phyloP scores from a whole-genome alignment of 2,329 filamentous ascomycete genomes.

The Colletotrichum tanaceti region DNA sequence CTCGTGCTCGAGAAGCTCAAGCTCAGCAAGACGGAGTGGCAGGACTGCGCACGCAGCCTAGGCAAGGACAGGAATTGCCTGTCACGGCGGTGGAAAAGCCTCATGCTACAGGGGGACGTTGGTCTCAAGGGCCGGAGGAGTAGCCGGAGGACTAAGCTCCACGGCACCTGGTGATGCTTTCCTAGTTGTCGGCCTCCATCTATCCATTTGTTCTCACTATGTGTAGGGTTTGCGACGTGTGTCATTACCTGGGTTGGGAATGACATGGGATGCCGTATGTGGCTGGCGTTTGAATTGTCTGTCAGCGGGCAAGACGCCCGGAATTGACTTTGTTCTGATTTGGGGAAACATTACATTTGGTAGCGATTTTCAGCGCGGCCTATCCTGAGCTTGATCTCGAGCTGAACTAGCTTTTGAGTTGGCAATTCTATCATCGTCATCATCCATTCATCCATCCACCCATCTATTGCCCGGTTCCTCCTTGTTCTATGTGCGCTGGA shows the following conservation, averaged over 20 bases:
- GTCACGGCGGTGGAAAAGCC: constrained; percentile 71
- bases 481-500: background rate
- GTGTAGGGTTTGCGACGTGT: background rate
- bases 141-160: constrained; percentile 59
- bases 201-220: no score
- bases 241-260: background rate
- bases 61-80: constrained; percentile 70
- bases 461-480: no score
- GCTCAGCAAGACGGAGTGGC: constrained; percentile 73
- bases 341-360: background rate
- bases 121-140: constrained; percentile 63
- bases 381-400: background rate
- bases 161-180: constrained; percentile 66
- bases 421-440: background rate
- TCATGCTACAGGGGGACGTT: constrained; percentile 69
- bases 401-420: constrained; percentile 1
- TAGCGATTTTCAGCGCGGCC: background rate
- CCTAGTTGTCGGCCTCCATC: background rate
- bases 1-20: constrained; percentile 75
- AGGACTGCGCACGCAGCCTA: constrained; percentile 73
- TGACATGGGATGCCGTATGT: background rate
- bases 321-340: background rate
- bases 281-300: background rate
- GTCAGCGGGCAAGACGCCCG: background rate
- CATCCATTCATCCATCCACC: no score